Base-by-base conservation (phyloP, 2,329 filamentous ascomycete species). In the Xylogone sp. region DNA sequence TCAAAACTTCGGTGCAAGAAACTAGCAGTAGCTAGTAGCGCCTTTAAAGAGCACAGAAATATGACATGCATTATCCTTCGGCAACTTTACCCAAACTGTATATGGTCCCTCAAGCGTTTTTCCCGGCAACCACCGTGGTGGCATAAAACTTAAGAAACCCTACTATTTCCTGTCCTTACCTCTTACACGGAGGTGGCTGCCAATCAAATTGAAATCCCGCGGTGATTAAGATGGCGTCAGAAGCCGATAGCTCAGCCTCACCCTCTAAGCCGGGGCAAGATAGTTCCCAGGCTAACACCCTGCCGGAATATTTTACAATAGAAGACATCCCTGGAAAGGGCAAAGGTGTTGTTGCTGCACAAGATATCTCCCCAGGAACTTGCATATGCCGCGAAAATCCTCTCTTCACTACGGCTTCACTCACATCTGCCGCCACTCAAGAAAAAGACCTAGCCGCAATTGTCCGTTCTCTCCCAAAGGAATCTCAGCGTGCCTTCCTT, bases 321-420 rank as follows among this genome's bases (percentile, higher is more conserved):
- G 43, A 56, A 21, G 21, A 48, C 39, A 55, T 65, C n/a, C 55
- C 57, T 6, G 59, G 58, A 31, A 65, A 65, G 58, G 63, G 59
- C 21, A 53, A 57, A 44, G 62, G 61, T 6, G 52, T 65, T 1
- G 39, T 66, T n/a, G 58, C 61, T 18, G 55, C 47, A 8, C 50
- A 54, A 21, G 46, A 56, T 21, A 60, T 65, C 18, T 24, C 42
- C 5, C 56, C 62, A 2, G 64, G 63, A n/a, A 65, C 62, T 8
- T 56, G 62, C 12, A 53, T 66, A 31, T 45, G 65, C 54, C 60
- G 58, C 55, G 63, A 65, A 50, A 42, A 54, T 7, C 61, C 63
- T 18, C 44, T 66, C 21, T 48, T 66, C 42, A 65, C 61, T 12
- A 65, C 60, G 7, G 57, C 58, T 7, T 52, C 54, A 12, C 53